Base-by-base conservation (phyloP, 2,329 filamentous ascomycete species). In the Clonostachys chloroleuca region DNA sequence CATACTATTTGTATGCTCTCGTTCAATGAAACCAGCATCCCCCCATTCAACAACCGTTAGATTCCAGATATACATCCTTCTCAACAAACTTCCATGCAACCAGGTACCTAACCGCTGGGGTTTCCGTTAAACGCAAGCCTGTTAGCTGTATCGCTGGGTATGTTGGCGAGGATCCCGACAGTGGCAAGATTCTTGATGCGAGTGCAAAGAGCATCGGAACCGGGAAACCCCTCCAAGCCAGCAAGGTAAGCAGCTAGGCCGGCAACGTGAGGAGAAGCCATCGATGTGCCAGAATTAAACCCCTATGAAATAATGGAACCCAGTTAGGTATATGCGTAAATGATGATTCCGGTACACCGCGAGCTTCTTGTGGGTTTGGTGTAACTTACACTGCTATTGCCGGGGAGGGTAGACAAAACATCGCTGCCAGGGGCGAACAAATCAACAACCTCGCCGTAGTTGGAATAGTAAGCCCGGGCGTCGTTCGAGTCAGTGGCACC, bases 61-160 rank as follows among this genome's bases (percentile, higher is more conserved):
- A 30, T 30, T 10, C 9, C 24, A 30, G 24, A 30, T 30, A 30
- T 30, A 30, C 9, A 10, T 3, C 24, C 10, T 30, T 9, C 10
- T 9, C 24, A 30, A 10, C 3, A 30, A 30, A 30, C 24, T 30
- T 30, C 24, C 24, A 9, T 30, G 24, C 24, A 4, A 10, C 24
- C 24, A 30, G 24, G 24, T 30, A 4, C 24, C 24, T 30, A 30
- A 30, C 24, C 24, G 24, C 24, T 30, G 24, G 24, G 24, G 24
- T 55, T 45, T 49, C 75, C 75, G 65, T 83, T 83, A 66, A 78
- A 81, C 48, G 74, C 76, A 45, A 84, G 67, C 48, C 67, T 56
- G 68, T 83, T 82, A 55, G 59, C 55, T 45, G 74, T 79, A 51
- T 69, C 65, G 50, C 55, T 63, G 44, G 66, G 68, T 2, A 76